Evolutionary conservation across 345 rosid species (phyloP).

Genomic region (Murraya koenigii): DNA sequence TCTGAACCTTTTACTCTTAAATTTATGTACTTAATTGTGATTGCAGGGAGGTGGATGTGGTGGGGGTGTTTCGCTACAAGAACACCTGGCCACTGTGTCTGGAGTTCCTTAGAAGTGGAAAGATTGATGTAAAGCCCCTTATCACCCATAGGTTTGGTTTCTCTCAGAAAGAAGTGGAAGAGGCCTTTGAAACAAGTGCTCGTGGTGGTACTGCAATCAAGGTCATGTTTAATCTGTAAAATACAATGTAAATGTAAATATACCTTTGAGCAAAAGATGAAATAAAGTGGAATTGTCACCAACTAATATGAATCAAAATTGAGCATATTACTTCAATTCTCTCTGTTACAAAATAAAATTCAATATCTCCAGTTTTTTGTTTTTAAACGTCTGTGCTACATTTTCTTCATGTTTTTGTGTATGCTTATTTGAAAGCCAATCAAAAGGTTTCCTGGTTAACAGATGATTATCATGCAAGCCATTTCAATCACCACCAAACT

Average conservation of each 20-base stretch:
- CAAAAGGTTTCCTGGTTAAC: background rate
- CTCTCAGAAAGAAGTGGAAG: slow-evolving; percentile 83
- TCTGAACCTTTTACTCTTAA: background rate
- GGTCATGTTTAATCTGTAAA: slow-evolving; percentile 83
- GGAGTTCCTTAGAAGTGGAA: slow-evolving; percentile 66
- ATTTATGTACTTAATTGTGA: background rate
- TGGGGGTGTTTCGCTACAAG: slow-evolving; percentile 74
- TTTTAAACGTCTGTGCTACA: background rate
- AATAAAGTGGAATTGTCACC: background rate
- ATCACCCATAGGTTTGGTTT: slow-evolving; percentile 87
- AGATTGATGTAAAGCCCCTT: slow-evolving; percentile 82
- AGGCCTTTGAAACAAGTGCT: slow-evolving; percentile 85
- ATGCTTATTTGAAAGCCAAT: background rate
- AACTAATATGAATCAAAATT: background rate
- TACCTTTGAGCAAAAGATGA: background rate
- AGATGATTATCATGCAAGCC: background rate
- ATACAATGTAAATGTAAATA: background rate
- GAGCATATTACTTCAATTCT: background rate
- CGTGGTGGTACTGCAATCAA: slow-evolving; percentile 80
- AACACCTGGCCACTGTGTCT: slow-evolving; percentile 94
- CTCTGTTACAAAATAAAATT: background rate
- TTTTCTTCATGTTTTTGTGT: background rate
- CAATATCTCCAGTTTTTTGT: background rate
- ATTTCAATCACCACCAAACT: background rate
- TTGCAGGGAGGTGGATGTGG: slow-evolving; percentile 80